Evolutionary conservation across 1,284 basidiomycete genomes (phyloP), one percentile per base, ranked within the genome.

Genomic region (Ganoderma sp.): DNA sequence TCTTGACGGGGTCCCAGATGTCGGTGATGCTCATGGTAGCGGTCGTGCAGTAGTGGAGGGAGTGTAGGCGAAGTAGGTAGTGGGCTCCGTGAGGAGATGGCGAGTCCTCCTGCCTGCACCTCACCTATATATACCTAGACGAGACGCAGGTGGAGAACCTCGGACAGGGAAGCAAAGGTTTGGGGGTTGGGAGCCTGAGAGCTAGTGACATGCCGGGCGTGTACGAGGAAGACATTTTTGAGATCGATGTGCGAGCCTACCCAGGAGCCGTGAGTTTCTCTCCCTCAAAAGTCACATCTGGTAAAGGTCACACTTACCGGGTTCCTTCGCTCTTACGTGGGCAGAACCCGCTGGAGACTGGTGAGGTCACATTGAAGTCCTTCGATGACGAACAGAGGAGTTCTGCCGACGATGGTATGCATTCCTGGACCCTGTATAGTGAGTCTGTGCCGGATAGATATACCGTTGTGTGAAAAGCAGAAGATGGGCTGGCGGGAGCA

Each of bases 1-100:
- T 61, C 59, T 66, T 66, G 48, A 60, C 59, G 10, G 65, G 65
- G 48, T 66, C 65, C 58, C 61, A 63, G 34, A 63, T 63, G 48
- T 63, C 61, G 32, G 61, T 63, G 61, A 63, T 63, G 48, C 61
- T 63, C 61, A 63, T 63, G 48, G 32, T 32, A 32, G 15, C 28
- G 5, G 39, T 22, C 9, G 37, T n/a, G 25, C n/a, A 39, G 22
- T 19, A 8, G 48, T 25, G 19, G 37, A 45, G 19, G 15, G 61
- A 37, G 6, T 9, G 10, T 25, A 19, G 15, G 19, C 25, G 32
- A 32, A 2, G 32, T 32, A 32, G 32, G 32, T 32, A 32, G 17
- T 34, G 34, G 9, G 14, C 32, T 50, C 17, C 12, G 48, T 22
- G 48, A 45, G 45, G 28, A 28, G 22, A 14, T 62, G 48, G 6